phyloP scores from a whole-genome alignment of 1,284 basidiomycete genomes.

The Ceratobasidium sp. region DNA sequence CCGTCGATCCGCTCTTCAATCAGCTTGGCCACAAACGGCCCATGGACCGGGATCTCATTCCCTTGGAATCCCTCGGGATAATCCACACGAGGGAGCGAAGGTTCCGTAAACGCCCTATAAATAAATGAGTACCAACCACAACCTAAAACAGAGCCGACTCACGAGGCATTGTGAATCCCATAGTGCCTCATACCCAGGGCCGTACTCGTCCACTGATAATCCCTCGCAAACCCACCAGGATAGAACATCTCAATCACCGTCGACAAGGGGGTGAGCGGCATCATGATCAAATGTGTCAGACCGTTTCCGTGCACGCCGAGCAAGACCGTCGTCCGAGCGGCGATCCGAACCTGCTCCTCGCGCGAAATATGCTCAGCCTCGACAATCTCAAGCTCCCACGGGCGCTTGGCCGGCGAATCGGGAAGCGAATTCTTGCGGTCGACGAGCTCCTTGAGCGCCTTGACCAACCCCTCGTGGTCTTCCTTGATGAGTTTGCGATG shows the following conservation, averaged over 20 bases:
- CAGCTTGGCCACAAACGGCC: conserved; percentile 38
- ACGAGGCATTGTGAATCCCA: conserved; percentile 43
- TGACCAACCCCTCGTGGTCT: conserved; percentile 41
- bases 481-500: conserved; percentile 37
- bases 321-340: conserved; percentile 42
- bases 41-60: conserved; percentile 52
- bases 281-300: conserved; percentile 41
- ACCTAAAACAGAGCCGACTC: neutral
- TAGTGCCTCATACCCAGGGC: conserved; percentile 53
- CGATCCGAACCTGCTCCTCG: conserved; percentile 41
- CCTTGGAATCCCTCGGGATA: conserved; percentile 56
- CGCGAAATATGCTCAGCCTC: conserved; percentile 39
- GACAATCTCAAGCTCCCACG: conserved; percentile 40
- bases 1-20: conserved; percentile 42
- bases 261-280: conserved; percentile 36
- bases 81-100: conserved; percentile 50
- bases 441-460: conserved; percentile 36
- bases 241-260: conserved; percentile 43
- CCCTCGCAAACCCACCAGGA: conserved; percentile 41
- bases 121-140: neutral
- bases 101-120: conserved; percentile 45
- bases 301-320: conserved; percentile 44
- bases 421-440: conserved; percentile 16
- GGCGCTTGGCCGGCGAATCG: neutral
- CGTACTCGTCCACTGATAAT: conserved; percentile 44